phyloP scores from a whole-genome alignment of 1,284 basidiomycete genomes.

The Entoloma clypeatum region DNA sequence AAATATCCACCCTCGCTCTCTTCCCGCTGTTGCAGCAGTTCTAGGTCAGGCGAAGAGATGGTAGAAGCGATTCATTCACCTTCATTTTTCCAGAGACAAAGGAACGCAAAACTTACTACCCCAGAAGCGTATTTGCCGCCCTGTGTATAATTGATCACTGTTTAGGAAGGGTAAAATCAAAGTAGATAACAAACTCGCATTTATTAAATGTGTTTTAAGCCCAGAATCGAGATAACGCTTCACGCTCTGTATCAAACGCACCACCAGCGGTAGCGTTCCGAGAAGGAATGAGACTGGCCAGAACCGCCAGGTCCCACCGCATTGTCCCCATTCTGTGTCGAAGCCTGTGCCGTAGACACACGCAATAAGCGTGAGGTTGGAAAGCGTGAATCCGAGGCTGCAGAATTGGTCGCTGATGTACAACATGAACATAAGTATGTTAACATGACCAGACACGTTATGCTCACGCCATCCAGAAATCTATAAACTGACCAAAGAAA shows the following conservation, averaged over 20 bases:
- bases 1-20: slow-evolving; percentile 46
- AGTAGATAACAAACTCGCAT: slow-evolving; percentile 57
- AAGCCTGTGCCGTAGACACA: slow-evolving; percentile 69
- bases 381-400: slow-evolving; percentile 71
- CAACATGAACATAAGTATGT: slow-evolving; percentile 19
- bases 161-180: not conserved
- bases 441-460: slow-evolving; percentile 1
- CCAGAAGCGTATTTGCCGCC: slow-evolving; percentile 77
- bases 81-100: slow-evolving; percentile 70
- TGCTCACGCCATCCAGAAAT: slow-evolving; percentile 78
- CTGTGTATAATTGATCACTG: slow-evolving; percentile 38
- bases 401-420: slow-evolving; percentile 74
- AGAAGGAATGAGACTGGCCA: slow-evolving; percentile 65
- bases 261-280: slow-evolving; percentile 57
- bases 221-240: slow-evolving; percentile 82
- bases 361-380: slow-evolving; percentile 68
- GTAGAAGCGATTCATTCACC: slow-evolving; percentile 45
- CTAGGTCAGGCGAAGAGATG: slow-evolving; percentile 2
- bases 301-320: slow-evolving; percentile 35
- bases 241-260: slow-evolving; percentile 82
- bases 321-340: slow-evolving; percentile 44
- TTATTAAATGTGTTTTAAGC: slow-evolving; percentile 78
- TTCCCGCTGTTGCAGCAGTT: slow-evolving; percentile 23
- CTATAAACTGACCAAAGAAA: too few species aligned
- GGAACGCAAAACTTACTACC: slow-evolving; percentile 61